Base-by-base conservation (phyloP, 139 green algal genomes). In the Chlamydomonas applanata region DNA sequence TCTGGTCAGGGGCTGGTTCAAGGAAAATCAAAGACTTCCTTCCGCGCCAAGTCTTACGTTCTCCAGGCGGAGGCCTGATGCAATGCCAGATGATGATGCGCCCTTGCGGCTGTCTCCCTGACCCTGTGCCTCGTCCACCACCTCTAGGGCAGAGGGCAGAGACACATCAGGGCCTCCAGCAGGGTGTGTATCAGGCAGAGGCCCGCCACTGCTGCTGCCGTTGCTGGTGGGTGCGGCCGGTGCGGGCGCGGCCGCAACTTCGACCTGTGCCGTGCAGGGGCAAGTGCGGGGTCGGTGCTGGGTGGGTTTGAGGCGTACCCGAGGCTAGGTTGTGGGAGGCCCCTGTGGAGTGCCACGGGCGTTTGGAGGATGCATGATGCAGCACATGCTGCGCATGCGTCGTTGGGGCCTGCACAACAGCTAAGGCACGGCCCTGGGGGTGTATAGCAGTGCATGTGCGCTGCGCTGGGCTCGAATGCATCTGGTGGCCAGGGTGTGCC, bases 1-100 rank as follows among this genome's bases (percentile, higher is more conserved):
- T n/a, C n/a, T n/a, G n/a, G n/a, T n/a, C n/a, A n/a, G n/a, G n/a
- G n/a, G n/a, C n/a, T n/a, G n/a, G n/a, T n/a, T n/a, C n/a, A n/a
- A n/a, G n/a, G n/a, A n/a, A n/a, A n/a, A n/a, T n/a, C n/a, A n/a
- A n/a, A n/a, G n/a, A n/a, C n/a, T n/a, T n/a, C n/a, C n/a, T n/a
- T n/a, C n/a, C n/a, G n/a, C 52, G 34, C 36, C 25, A 3, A 25
- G 27, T 49, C 85, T 88, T 75, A 95, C 90, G 17, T 90, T 87
- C 34, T 95, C 90, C 5, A 95, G 78, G 33, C 88, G 84, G 27
- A 95, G 75, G 20, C 91, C 91, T 1, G 84, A 92, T 30, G 83
- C 78, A 45, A 95, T 89, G 34, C 85, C 84, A 0, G 81, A 87
- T 1, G 54, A 61, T 49, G 40, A 49, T 22, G 75, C 72, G 20